Evolutionary conservation across 2,329 filamentous ascomycete genomes (phyloP).

Genomic region (Aspergillus tubingensis): DNA sequence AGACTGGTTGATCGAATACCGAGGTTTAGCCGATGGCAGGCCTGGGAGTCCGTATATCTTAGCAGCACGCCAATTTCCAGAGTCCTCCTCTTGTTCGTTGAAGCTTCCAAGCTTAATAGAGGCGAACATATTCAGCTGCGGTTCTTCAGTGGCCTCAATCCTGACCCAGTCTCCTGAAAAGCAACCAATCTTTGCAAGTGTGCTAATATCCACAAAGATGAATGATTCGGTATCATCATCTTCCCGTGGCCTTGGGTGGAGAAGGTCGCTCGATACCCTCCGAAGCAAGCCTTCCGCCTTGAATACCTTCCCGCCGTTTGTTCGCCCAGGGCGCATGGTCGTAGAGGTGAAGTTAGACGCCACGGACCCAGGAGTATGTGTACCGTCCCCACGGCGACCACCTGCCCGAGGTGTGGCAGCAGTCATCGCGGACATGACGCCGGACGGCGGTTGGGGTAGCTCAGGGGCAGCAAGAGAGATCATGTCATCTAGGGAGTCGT

Average conservation of each 20-base stretch:
- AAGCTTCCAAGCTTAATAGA: constrained; percentile 61
- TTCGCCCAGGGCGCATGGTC: constrained; percentile 72
- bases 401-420: constrained; percentile 78
- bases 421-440: constrained; percentile 76
- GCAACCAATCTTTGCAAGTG: constrained; percentile 85
- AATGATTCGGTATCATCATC: constrained; percentile 87
- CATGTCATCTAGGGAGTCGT: constrained; percentile 90
- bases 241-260: constrained; percentile 79
- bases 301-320: constrained; percentile 73
- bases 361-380: constrained; percentile 81
- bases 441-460: constrained; percentile 74
- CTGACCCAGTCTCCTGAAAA: constrained; percentile 98
- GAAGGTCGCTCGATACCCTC: constrained; percentile 70
- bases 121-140: constrained; percentile 59
- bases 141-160: constrained; percentile 74
- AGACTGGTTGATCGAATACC: constrained; percentile 57
- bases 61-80: constrained; percentile 79
- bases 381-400: constrained; percentile 70
- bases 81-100: constrained; percentile 52
- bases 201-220: constrained; percentile 85
- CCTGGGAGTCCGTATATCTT: constrained; percentile 85
- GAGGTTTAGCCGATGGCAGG: constrained; percentile 55
- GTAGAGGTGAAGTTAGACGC: constrained; percentile 85
- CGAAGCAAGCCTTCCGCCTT: constrained; percentile 76
- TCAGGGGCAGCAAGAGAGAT: constrained; percentile 83